Evolutionary conservation across 306 rosid genomes (phyloP).

Genomic region (Cucumis cinereus): DNA sequence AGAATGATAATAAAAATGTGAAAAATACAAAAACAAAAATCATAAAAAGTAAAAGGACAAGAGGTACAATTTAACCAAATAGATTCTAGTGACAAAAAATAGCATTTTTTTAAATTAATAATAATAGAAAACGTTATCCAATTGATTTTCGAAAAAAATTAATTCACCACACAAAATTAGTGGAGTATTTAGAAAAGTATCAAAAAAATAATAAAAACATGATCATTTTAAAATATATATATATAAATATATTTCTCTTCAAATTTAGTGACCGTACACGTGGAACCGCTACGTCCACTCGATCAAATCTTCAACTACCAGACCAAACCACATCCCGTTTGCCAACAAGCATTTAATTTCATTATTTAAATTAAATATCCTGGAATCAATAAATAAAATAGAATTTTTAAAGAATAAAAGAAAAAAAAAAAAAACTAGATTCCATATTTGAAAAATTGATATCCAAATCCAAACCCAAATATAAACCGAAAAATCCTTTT

Average conservation of each 20-base stretch:
- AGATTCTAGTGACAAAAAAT: neutral
- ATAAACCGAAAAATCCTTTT: neutral
- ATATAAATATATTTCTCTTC: too few species aligned
- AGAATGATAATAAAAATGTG: neutral
- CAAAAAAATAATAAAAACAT: neutral
- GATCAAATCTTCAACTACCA: conserved; percentile 4
- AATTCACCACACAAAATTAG: neutral
- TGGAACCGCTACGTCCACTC: neutral
- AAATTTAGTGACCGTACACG: neutral
- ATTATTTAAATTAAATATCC: neutral
- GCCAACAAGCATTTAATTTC: neutral
- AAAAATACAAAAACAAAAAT: neutral
- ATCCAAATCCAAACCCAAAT: neutral
- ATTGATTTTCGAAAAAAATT: neutral
- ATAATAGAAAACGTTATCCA: neutral
- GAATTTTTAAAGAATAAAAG: neutral
- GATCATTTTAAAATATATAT: too few species aligned
- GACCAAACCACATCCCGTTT: neutral
- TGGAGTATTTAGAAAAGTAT: neutral
- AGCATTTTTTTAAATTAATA: neutral
- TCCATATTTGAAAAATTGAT: neutral
- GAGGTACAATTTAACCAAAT: neutral
- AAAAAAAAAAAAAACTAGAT: neutral
- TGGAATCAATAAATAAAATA: neutral
- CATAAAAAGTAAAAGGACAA: neutral